These are phyloP conservation scores for Exophiala phaeomuriformis DNA, from an alignment of 2,329 filamentous ascomycete species.

Conservation along the genomic window DNA sequence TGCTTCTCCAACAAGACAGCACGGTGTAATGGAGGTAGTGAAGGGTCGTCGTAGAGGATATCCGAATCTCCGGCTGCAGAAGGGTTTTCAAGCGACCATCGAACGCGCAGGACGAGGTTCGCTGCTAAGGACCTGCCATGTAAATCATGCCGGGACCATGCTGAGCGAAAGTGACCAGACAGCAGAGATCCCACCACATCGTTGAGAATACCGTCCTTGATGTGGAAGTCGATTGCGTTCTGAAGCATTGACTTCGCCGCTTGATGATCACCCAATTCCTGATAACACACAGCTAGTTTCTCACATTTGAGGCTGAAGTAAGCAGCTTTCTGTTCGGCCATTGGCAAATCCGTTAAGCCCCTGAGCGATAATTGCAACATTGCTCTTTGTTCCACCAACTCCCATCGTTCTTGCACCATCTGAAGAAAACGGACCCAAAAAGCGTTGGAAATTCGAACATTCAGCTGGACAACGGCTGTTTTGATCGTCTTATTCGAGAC, in stretches of 20 bases:
- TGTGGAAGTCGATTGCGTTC: slow-evolving; percentile 37
- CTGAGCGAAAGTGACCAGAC: slow-evolving; percentile 27
- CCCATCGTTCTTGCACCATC: slow-evolving; percentile 34
- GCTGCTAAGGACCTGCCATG: slow-evolving; percentile 34
- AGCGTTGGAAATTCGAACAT: slow-evolving; percentile 37
- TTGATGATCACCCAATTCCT: slow-evolving; percentile 33
- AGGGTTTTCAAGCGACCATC: slow-evolving; percentile 1
- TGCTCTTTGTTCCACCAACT: slow-evolving; percentile 33
- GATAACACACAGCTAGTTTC: slow-evolving; percentile 37
- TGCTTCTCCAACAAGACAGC: slow-evolving; percentile 25
- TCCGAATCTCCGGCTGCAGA: background rate
- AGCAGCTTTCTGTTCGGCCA: slow-evolving; percentile 33
- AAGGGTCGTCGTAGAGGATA: slow-evolving; percentile 16
- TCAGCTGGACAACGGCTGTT: slow-evolving; percentile 7
- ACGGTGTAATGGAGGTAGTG: slow-evolving; percentile 18
- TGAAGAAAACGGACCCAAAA: slow-evolving; percentile 44
- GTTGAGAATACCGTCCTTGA: slow-evolving; percentile 34
- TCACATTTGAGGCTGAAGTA: slow-evolving; percentile 41
- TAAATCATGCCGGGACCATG: slow-evolving; percentile 33
- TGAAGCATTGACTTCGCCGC: slow-evolving; percentile 35
- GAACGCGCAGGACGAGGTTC: slow-evolving; percentile 18
- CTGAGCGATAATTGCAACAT: slow-evolving; percentile 37
- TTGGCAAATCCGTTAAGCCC: slow-evolving; percentile 32
- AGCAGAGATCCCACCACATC: slow-evolving; percentile 28
- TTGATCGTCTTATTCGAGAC: background rate